phyloP scores from a whole-genome alignment of 176 grass and related monocot genomes.

The Dendrocalamus sinicus region DNA sequence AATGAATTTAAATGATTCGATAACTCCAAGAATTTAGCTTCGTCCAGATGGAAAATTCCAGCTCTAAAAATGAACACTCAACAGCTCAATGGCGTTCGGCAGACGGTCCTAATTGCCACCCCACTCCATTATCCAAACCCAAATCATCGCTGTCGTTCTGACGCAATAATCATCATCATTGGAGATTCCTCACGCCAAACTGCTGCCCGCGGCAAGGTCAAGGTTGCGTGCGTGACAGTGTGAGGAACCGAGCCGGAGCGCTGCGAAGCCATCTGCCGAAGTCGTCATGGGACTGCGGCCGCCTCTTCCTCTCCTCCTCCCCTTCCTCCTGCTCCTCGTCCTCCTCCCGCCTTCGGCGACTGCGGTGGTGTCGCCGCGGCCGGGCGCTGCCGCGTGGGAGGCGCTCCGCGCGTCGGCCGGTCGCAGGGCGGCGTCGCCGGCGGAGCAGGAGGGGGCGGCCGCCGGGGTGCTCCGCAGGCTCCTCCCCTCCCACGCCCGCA shows the following conservation, averaged over 20 bases:
- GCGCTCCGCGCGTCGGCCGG: conserved; percentile 35
- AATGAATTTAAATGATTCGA: too few relatives aligned
- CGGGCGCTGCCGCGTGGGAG: conserved; percentile 9
- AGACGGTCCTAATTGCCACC: neutral
- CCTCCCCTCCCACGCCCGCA: conserved; percentile 62
- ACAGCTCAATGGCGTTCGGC: too few relatives aligned
- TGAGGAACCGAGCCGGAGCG: neutral
- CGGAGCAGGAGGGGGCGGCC: conserved; percentile 62
- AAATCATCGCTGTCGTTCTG: neutral
- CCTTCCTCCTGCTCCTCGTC: conserved; percentile 38
- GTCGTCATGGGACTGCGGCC: conserved; percentile 39
- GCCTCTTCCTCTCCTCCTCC: neutral
- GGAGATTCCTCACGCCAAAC: neutral
- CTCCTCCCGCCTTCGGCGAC: conserved; percentile 27
- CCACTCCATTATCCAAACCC: neutral
- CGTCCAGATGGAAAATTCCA: too few relatives aligned
- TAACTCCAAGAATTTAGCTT: too few relatives aligned
- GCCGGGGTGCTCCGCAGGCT: conserved; percentile 61
- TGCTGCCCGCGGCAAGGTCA: neutral
- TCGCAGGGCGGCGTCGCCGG: conserved; percentile 58
- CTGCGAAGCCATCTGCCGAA: conserved; percentile 4
- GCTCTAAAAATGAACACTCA: too few relatives aligned
- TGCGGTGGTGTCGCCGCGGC: neutral
- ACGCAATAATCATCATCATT: neutral
- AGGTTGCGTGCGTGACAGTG: neutral